phyloP scores from a whole-genome alignment of 805 yeast genomes.

The Sugiyamaella boreocaroliniensis region DNA sequence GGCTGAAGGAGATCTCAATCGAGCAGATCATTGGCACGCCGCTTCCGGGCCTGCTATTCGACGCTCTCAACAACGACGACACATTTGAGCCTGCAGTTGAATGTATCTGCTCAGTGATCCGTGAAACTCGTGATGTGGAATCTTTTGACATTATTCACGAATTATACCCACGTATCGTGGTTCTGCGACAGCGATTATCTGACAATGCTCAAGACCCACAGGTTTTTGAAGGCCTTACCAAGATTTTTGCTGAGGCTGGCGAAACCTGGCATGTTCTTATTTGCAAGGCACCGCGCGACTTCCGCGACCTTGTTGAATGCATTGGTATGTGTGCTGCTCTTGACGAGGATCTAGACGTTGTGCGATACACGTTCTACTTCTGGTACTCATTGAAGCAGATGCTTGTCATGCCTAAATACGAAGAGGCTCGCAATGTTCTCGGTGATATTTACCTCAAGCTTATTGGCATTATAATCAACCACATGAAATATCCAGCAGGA shows the following conservation, averaged over 20 bases:
- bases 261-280: conserved; percentile 91
- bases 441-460: conserved; percentile 52
- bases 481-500: conserved; percentile 65
- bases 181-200: conserved; percentile 42
- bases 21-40: conserved; percentile 60
- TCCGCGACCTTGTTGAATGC: conserved; percentile 66
- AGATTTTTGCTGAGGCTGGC: conserved; percentile 85
- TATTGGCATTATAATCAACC: conserved; percentile 55
- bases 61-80: conserved; percentile 47
- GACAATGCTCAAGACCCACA: conserved; percentile 48
- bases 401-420: conserved; percentile 53
- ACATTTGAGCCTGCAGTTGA: conserved; percentile 82
- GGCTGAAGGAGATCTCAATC: conserved; percentile 85
- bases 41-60: conserved; percentile 61
- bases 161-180: conserved; percentile 61
- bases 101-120: conserved; percentile 71
- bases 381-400: conserved; percentile 81
- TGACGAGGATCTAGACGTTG: conserved; percentile 81
- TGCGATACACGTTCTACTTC: conserved; percentile 83
- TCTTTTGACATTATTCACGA: conserved; percentile 50
- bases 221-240: conserved; percentile 58
- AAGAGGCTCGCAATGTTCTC: conserved; percentile 44
- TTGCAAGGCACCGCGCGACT: conserved; percentile 62
- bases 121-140: conserved; percentile 71
- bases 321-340: conserved; percentile 63